phyloP scores from a whole-genome alignment of 208 protist species.

The Naegleria gruberi region DNA sequence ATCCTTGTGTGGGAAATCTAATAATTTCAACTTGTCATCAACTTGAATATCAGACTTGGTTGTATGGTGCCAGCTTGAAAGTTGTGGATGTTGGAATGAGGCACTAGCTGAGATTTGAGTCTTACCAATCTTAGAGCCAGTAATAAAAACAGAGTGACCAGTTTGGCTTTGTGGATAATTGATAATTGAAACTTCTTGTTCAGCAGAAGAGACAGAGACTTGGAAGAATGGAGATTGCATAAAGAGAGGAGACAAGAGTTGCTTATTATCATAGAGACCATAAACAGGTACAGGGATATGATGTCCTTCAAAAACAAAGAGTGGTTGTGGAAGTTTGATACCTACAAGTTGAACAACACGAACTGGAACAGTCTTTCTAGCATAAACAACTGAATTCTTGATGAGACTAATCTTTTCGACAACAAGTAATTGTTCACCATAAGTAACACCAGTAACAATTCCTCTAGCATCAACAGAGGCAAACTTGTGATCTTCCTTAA shows the following conservation, averaged over 20 bases:
- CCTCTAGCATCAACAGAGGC: not conserved
- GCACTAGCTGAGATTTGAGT: not conserved
- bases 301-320: not conserved
- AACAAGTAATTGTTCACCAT: not conserved
- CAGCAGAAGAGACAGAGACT: not conserved
- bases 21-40: not conserved
- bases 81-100: not conserved
- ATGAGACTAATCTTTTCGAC: not conserved
- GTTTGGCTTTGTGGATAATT: not conserved
- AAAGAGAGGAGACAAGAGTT: not conserved
- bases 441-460: not conserved
- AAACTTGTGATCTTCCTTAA: not conserved
- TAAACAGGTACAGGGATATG: not conserved
- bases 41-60: not conserved
- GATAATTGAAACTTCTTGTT: not conserved
- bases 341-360: not conserved
- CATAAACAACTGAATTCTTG: not conserved
- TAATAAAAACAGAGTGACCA: not conserved
- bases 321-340: not conserved
- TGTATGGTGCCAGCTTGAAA: not conserved
- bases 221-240: not conserved
- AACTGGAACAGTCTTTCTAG: not conserved
- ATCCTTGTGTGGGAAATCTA: not conserved
- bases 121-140: not conserved
- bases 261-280: not conserved